Evolutionary conservation across 257 asterid species (phyloP), one percentile per base, ranked within the genome.

Genomic region (Ehretia macrophylla): DNA sequence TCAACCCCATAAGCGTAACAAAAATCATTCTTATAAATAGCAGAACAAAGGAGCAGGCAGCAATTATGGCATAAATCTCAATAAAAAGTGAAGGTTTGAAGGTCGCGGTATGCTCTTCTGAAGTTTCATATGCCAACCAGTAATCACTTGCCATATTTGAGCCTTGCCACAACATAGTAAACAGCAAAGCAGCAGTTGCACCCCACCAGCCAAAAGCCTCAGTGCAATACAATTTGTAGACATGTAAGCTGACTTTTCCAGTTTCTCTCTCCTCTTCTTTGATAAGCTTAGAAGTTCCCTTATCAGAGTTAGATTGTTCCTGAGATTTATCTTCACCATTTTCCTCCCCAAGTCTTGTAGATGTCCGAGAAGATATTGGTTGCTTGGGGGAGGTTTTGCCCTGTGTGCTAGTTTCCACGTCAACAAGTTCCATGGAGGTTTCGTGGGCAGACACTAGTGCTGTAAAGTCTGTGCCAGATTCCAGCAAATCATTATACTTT

Each of bases 131-230:
- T 0, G 97, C 91, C 81, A 92, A 74, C 99, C 97, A 93, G 49
- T 93, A 93, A 70, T 93, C 99, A 39, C 82, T 56, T 8, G 81
- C 71, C 99, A 93, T 86, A 57, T 71, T 62, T 46, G 86, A 50
- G 61, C 87, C 97, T 74, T 93, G 99, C 96, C 97, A 93, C 9
- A 62, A 20, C 10, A 86, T 0, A 10, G 96, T 78, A 5, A 79
- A 40, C 53, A 86, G 12, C 51, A 93, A 11, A 16, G 80, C 83
- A 0, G 51, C 69, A 18, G 53, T 62, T 5, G 86, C 90, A 0
- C 99, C 97, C 63, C 66, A 62, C 99, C 99, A 93, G 11, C 97
- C 99, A 39, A 77, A 89, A 8, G 88, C 79, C 68, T 93, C 92
- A 0, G 96, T 93, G 79, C 78, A 51, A 64, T 93, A 93, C 56